phyloP scores from a whole-genome alignment of 495 filamentous ascomycete species.

The Hypomontagnella submonticulosa region DNA sequence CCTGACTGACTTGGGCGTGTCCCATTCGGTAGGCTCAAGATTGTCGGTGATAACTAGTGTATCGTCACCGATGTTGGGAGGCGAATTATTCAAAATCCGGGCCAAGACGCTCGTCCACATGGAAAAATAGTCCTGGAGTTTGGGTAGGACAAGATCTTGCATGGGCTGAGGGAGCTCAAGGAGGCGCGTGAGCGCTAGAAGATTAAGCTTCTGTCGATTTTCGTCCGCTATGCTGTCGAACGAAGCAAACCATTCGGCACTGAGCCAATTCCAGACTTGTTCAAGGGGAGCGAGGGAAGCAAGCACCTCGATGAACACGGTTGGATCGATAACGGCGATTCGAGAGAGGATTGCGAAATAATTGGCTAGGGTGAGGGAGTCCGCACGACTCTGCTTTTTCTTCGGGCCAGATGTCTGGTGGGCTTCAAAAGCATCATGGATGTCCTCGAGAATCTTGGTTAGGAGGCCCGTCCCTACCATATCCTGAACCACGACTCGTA shows the following conservation, averaged over 20 bases:
- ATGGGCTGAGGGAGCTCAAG: conserved; percentile 70
- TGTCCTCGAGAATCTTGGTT: conserved; percentile 71
- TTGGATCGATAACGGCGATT: conserved; percentile 75
- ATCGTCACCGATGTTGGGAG: conserved; percentile 42
- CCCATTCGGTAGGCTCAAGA: conserved; percentile 72
- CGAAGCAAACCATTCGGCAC: conserved; percentile 87
- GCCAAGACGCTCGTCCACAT: conserved; percentile 64
- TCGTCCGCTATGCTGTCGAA: conserved; percentile 83
- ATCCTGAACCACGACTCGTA: conserved; percentile 72
- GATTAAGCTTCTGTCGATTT: conserved; percentile 81
- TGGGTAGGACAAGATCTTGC: conserved; percentile 58
- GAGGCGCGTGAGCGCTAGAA: conserved; percentile 82
- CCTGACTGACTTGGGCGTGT: conserved; percentile 69
- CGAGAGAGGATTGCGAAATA: conserved; percentile 87
- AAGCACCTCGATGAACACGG: conserved; percentile 70
- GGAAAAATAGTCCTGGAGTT: conserved; percentile 63
- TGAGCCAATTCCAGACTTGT: conserved; percentile 75
- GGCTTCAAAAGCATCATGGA: conserved; percentile 76
- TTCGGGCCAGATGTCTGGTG: conserved; percentile 83
- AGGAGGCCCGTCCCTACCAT: conserved; percentile 77
- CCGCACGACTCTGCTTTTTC: conserved; percentile 68
- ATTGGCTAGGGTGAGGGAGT: conserved; percentile 77
- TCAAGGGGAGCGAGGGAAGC: conserved; percentile 52
- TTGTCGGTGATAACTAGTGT: conserved; percentile 74
- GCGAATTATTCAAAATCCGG: conserved; percentile 50